Evolutionary conservation across 176 grass and related monocot species (phyloP).

Genomic region (Carex scoparia): DNA sequence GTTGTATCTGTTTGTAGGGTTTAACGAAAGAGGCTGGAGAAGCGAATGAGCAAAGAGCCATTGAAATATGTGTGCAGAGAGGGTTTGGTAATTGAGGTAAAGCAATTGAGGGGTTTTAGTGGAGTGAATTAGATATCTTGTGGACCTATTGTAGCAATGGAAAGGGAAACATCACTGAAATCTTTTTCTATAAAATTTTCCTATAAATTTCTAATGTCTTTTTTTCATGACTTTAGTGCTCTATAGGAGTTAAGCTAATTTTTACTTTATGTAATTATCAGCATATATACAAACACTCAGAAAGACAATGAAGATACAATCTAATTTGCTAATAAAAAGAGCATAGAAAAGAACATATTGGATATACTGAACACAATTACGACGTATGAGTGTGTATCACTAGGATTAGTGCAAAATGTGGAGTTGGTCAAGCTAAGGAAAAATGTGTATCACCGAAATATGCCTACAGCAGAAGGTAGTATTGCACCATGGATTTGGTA

Average conservation of each 20-base stretch:
- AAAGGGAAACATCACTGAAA: background rate
- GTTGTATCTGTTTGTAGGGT: background rate
- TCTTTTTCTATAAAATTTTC: background rate
- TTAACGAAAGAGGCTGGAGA: background rate
- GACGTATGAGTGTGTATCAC: background rate
- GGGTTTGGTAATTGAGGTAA: background rate
- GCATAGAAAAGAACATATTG: too few species aligned
- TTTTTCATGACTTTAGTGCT: background rate
- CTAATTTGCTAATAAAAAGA: too few species aligned
- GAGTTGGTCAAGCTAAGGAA: background rate
- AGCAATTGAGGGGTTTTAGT: background rate
- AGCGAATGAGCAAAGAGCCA: conserved; percentile 8
- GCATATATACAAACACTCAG: too few species aligned
- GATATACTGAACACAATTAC: too few species aligned
- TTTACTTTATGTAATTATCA: too few species aligned
- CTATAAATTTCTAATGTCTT: background rate
- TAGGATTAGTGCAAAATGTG: background rate
- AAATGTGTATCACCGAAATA: background rate
- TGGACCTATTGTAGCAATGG: background rate
- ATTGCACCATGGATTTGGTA: background rate
- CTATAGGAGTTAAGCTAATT: too few species aligned
- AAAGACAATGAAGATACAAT: too few species aligned
- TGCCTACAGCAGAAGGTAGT: background rate
- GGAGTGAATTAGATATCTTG: background rate
- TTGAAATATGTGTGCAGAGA: background rate